These are phyloP conservation scores for Neofusicoccum sp. DNA, from an alignment of 2,329 filamentous ascomycete genomes.

Conservation along the genomic window DNA sequence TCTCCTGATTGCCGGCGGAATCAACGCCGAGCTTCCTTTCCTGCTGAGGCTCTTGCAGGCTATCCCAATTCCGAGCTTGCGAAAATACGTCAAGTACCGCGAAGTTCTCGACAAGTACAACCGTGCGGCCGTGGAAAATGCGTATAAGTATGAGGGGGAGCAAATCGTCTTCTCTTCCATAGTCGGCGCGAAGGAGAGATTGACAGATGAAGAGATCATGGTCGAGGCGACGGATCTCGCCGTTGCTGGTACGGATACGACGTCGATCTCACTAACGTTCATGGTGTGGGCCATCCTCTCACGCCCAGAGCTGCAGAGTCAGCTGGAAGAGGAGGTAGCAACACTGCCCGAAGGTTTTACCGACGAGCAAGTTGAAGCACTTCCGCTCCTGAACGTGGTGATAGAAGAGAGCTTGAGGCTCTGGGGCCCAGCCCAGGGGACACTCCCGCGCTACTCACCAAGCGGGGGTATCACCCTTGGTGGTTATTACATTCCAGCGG, in stretches of 20 bases:
- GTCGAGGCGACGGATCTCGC: not conserved
- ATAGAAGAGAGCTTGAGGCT: conserved; percentile 41
- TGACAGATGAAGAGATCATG: no score
- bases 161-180: no score
- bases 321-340: conserved; percentile 28
- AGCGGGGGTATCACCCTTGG: conserved; percentile 32
- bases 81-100: no score
- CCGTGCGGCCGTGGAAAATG: no score
- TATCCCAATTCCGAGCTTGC: no score
- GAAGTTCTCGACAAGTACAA: no score
- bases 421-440: conserved; percentile 36
- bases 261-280: not conserved
- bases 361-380: conserved; percentile 28
- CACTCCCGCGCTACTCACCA: conserved; percentile 37
- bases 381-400: conserved; percentile 35
- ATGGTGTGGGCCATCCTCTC: not conserved
- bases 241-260: conserved; percentile 4
- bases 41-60: no score
- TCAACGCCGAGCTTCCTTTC: no score
- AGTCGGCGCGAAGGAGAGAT: no score
- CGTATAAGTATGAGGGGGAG: no score
- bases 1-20: no score
- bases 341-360: conserved; percentile 23
- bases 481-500: conserved; percentile 37
- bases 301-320: conserved; percentile 24